Conservation (phyloP, 768 basidiomycete species). For the Tulasnella calospora region DNA sequence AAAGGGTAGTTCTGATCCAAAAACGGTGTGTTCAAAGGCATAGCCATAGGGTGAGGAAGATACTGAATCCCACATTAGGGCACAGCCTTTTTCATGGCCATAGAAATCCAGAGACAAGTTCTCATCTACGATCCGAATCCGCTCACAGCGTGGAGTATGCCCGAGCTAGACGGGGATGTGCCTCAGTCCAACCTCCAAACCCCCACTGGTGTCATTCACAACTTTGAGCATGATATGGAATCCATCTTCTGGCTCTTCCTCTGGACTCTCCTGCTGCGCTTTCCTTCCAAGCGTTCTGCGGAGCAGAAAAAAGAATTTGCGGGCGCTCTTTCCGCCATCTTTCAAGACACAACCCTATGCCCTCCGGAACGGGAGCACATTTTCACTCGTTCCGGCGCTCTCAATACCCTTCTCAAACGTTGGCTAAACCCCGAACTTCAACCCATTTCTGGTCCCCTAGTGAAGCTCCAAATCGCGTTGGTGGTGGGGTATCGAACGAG, state of each 20-base stretch:
- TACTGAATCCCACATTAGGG: background rate
- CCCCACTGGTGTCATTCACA: background rate
- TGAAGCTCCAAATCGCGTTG: too few relatives aligned
- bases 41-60: too few relatives aligned
- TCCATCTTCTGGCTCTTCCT: constrained; percentile 2
- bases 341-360: background rate
- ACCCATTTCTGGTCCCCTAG: too few relatives aligned
- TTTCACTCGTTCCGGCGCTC: background rate
- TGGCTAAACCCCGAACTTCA: background rate
- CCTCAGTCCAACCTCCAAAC: background rate
- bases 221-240: constrained; percentile 12
- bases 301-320: background rate
- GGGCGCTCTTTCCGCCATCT: background rate
- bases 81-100: constrained; percentile 14
- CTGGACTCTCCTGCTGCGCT: background rate
- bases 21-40: constrained; percentile 1
- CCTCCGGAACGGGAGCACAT: background rate
- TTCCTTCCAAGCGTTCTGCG: background rate
- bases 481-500: too few relatives aligned
- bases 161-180: background rate
- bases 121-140: background rate
- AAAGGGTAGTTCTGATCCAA: background rate
- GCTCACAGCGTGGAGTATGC: too few relatives aligned
- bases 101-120: constrained; percentile 13
- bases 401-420: background rate